These are phyloP conservation scores for Wallacemonas sp. DNA, from an alignment of 208 protist genomes.

Conservation along the genomic window DNA sequence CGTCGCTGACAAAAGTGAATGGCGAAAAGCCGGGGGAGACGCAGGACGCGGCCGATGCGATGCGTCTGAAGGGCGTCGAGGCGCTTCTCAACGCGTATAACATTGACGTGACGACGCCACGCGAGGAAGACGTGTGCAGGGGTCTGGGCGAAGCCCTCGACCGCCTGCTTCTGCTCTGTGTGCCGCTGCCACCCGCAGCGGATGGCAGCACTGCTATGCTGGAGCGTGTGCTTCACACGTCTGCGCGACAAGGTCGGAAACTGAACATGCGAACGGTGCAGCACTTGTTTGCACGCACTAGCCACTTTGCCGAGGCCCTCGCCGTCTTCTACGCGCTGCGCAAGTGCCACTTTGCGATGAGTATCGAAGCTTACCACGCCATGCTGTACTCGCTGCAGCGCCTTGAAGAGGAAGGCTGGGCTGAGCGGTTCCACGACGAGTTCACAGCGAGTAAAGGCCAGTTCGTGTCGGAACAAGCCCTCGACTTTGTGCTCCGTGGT, in stretches of 20 bases:
- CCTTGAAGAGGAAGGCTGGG: conserved; percentile 90
- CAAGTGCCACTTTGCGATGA: conserved; percentile 82
- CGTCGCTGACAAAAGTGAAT: not conserved
- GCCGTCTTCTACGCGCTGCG: conserved; percentile 87
- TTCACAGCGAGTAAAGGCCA: conserved; percentile 20
- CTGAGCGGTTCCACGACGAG: conserved; percentile 76
- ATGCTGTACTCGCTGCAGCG: conserved; percentile 92
- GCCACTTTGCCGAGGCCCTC: conserved; percentile 78
- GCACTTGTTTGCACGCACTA: conserved; percentile 82
- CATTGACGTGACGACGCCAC: conserved; percentile 52
- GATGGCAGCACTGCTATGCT: conserved; percentile 41
- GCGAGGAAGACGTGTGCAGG: conserved; percentile 74
- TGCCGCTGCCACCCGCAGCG: conserved; percentile 44
- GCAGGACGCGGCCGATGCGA: conserved; percentile 10
- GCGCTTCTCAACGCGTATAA: conserved; percentile 53
- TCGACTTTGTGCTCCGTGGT: conserved; percentile 87
- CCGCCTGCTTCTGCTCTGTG: conserved; percentile 78
- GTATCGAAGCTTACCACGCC: conserved; percentile 88
- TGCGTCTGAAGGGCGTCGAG: conserved; percentile 26
- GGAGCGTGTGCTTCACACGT: conserved; percentile 58
- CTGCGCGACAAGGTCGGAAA: conserved; percentile 59
- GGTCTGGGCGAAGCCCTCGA: conserved; percentile 86
- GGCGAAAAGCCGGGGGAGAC: not conserved
- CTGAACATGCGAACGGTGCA: conserved; percentile 85
- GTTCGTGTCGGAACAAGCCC: conserved; percentile 66